Base-by-base conservation (phyloP, 2,329 filamentous ascomycete species). In the Orbilia brochopaga region DNA sequence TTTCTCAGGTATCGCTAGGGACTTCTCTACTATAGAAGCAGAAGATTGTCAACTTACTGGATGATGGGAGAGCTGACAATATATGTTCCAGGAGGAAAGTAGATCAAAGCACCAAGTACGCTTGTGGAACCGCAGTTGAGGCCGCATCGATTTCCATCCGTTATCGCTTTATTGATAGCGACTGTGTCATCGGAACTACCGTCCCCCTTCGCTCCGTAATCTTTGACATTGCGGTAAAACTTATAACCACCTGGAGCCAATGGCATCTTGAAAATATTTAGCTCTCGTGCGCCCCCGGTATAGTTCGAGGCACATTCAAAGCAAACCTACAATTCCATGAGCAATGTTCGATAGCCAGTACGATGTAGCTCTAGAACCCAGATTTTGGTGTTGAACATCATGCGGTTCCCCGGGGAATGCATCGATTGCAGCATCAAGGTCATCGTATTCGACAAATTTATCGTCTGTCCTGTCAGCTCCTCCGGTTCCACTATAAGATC, bases 11-110 rank as follows among this genome's bases (percentile, higher is more conserved):
- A n/a, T n/a, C n/a, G n/a, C n/a, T n/a, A n/a, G n/a, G n/a, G n/a
- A n/a, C n/a, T n/a, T n/a, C n/a, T n/a, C n/a, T n/a, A n/a, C n/a
- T n/a, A n/a, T n/a, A n/a, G n/a, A n/a, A n/a, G n/a, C 19, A 51
- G 17, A 17, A 10, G 11, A 13, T 10, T 51, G 19, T 13, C n/a
- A 5, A 51, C 46, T 51, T 88, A 89, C 79, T 92, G 89, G 56
- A 92, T 81, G 75, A 97, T 86, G 24, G 92, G 90, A 77, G 83
- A 84, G 78, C 87, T 91, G 76, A 97, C 87, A 17, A 89, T 77
- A 78, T 97, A 97, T 64, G 87, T 95, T 75, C 92, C 92, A 10
- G 90, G 83, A 40, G 92, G 92, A 82, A 97, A 96, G 83, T 96
- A 97, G 57, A 97, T 87, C 15, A 97, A 82, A 23, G 91, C 93